A percentile compares a stretch with the other conserved stretches of the same genome.
Conservation (phyloP, 1,284 basidiomycete genomes). For the Meripilus lineatus region DNA sequence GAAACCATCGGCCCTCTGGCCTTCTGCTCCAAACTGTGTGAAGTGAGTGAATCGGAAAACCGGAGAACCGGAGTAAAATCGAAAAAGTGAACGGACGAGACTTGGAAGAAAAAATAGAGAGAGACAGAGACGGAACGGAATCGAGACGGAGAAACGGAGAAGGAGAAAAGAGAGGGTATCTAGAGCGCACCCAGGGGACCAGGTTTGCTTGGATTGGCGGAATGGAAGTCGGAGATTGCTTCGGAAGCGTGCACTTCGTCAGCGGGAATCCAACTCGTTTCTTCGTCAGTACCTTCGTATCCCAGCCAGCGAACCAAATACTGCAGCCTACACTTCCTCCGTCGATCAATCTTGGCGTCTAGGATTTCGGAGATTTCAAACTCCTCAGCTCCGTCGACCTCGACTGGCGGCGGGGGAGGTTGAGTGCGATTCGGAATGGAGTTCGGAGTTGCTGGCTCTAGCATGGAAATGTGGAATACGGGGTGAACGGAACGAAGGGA, state of each 20-base stretch:
- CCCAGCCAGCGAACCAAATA: constrained; percentile 1
- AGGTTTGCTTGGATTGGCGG: background rate
- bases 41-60: too few species aligned
- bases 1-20: too few species aligned
- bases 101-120: too few species aligned
- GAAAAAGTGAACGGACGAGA: too few species aligned
- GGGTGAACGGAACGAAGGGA: constrained; percentile 3
- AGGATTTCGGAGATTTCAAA: constrained; percentile 8
- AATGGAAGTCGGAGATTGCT: background rate
- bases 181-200: background rate
- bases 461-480: constrained; percentile 9
- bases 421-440: constrained; percentile 4
- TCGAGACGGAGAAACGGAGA: too few species aligned
- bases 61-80: too few species aligned
- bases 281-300: constrained; percentile 10
- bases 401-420: constrained; percentile 3
- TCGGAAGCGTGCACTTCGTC: background rate
- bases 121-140: too few species aligned
- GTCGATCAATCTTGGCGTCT: constrained; percentile 4
- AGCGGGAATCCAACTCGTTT: constrained; percentile 6
- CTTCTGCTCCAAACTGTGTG: too few species aligned
- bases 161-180: too few species aligned
- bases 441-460: constrained; percentile 9
- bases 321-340: constrained; percentile 1
- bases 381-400: constrained; percentile 5